These are phyloP conservation scores for Rhizopogon roseolus DNA, from an alignment of 768 basidiomycete species.

Conservation along the genomic window DNA sequence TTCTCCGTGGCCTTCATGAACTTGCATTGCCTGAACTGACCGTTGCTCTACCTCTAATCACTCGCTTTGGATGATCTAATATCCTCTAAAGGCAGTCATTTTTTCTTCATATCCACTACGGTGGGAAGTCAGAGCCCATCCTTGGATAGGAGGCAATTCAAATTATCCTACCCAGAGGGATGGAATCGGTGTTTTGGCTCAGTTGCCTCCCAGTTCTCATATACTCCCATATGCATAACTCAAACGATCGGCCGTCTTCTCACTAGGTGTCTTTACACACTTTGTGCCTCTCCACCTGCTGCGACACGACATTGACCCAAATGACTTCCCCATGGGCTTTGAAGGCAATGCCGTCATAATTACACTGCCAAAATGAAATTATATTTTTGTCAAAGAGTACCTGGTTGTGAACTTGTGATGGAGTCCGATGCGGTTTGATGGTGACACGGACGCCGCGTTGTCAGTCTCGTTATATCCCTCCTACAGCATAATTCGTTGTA, in stretches of 20 bases:
- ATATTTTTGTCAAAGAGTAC: not conserved
- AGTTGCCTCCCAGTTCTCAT: too few relatives aligned
- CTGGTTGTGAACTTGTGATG: not conserved
- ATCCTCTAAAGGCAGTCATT: not conserved
- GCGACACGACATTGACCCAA: not conserved
- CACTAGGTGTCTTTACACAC: too few relatives aligned
- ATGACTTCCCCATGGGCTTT: not conserved
- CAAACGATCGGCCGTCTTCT: too few relatives aligned
- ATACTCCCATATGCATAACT: too few relatives aligned
- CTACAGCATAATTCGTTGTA: not conserved
- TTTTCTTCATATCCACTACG: too few relatives aligned
- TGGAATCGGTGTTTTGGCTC: too few relatives aligned
- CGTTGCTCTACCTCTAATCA: not conserved
- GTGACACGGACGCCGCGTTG: not conserved
- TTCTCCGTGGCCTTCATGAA: not conserved
- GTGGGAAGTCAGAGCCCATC: too few relatives aligned
- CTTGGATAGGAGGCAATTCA: too few relatives aligned
- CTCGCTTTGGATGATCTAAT: not conserved
- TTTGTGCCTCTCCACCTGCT: not conserved
- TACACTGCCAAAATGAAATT: constrained; percentile 15
- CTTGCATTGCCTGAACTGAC: not conserved
- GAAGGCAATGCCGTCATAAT: constrained; percentile 22
- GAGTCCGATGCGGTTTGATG: not conserved
- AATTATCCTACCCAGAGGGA: too few relatives aligned
- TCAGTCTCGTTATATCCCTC: not conserved